These are phyloP conservation scores for Quercus tomentella DNA, from an alignment of 331 rosid species.

Conservation along the genomic window DNA sequence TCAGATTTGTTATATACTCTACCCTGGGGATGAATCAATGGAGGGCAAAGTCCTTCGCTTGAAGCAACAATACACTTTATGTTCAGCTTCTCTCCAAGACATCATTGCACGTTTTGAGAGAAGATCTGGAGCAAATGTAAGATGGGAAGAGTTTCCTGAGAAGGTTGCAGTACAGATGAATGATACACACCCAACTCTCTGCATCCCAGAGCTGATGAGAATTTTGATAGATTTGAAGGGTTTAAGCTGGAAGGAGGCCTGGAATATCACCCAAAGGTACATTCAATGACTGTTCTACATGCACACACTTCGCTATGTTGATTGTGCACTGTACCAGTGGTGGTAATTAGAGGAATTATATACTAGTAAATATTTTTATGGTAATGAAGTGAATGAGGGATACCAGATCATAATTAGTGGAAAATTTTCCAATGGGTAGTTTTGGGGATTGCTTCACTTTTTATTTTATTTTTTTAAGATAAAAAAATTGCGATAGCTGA, in stretches of 20 bases:
- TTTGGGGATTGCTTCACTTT: too few relatives aligned
- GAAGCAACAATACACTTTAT: constrained; percentile 95
- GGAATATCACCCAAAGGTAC: constrained; percentile 91
- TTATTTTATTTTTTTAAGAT: too few relatives aligned
- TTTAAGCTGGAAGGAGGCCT: constrained; percentile 91
- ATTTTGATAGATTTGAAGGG: constrained; percentile 82
- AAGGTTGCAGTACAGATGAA: constrained; percentile 99
- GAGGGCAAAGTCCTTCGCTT: constrained; percentile 94
- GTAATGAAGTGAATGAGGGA: not conserved
- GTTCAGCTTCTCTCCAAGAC: constrained; percentile 98
- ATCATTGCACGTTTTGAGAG: constrained; percentile 87
- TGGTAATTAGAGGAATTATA: not conserved
- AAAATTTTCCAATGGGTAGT: not conserved
- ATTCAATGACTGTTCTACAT: not conserved
- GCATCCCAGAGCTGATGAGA: constrained; percentile 95
- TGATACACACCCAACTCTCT: constrained; percentile 98
- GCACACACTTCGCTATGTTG: not conserved
- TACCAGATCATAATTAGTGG: not conserved
- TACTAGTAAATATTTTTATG: not conserved
- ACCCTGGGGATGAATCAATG: constrained; percentile 91
- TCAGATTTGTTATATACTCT: constrained; percentile 87
- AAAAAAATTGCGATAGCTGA: too few relatives aligned
- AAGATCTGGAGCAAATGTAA: constrained; percentile 59
- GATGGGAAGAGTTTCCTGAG: constrained; percentile 87
- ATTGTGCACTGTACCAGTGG: not conserved